These are phyloP conservation scores for Calonectria pseudoreteaudii DNA, from an alignment of 2,329 filamentous ascomycete species.

Conservation along the genomic window DNA sequence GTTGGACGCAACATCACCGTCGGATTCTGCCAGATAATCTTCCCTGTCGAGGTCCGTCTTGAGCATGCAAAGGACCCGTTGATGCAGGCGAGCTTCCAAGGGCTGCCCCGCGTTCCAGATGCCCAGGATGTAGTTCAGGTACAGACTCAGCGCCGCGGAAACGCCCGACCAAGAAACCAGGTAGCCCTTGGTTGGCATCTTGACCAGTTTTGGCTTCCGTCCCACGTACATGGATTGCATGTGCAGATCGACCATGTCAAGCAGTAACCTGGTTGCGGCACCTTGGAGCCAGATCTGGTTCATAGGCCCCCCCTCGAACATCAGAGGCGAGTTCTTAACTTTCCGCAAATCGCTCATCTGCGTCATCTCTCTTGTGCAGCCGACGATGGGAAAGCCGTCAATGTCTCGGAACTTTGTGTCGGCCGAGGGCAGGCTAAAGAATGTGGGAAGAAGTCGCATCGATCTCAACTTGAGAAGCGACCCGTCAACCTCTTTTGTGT, in stretches of 20 bases:
- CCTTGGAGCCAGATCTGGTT: conserved; percentile 34
- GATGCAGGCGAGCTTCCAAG: conserved; percentile 24
- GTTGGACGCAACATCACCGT: neutral
- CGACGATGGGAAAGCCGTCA: conserved; percentile 15
- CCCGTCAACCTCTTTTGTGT: conserved; percentile 26
- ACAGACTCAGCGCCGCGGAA: conserved; percentile 21
- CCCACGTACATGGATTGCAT: conserved; percentile 21
- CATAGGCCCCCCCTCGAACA: neutral
- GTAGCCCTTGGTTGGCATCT: neutral
- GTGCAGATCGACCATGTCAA: conserved; percentile 28
- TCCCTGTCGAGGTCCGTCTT: conserved; percentile 21
- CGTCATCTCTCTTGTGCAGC: conserved; percentile 23
- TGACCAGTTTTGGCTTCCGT: neutral
- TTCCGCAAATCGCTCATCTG: neutral
- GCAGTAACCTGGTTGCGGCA: conserved; percentile 27
- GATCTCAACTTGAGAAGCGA: conserved; percentile 24
- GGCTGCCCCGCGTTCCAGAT: conserved; percentile 36
- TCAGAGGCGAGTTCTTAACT: neutral
- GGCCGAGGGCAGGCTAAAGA: conserved; percentile 24
- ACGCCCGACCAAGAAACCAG: conserved; percentile 32
- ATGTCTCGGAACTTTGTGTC: conserved; percentile 20
- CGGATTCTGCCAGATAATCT: neutral
- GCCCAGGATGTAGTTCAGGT: conserved; percentile 25
- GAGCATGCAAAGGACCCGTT: conserved; percentile 26
- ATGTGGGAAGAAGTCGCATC: conserved; percentile 31